These are phyloP conservation scores for Dinochytrium kinnereticum DNA, from an alignment of 371 early-diverging fungal species.

Conservation along the genomic window DNA sequence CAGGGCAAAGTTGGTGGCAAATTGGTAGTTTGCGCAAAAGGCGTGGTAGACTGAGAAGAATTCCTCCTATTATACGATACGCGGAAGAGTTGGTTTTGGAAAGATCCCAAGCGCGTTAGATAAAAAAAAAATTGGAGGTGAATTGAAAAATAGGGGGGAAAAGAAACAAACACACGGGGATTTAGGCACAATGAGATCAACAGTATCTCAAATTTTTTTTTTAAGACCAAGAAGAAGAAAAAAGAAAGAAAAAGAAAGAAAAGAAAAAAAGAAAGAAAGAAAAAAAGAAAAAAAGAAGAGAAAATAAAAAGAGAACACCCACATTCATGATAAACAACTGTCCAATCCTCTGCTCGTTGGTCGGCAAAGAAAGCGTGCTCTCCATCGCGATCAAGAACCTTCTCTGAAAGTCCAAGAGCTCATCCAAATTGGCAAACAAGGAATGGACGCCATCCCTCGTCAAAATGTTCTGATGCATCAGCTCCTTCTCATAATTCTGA, in stretches of 20 bases:
- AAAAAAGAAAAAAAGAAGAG: slow-evolving; percentile 11
- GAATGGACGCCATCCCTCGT: slow-evolving; percentile 40
- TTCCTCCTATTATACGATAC: too few relatives aligned
- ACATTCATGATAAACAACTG: slow-evolving; percentile 71
- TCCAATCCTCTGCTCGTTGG: slow-evolving; percentile 87
- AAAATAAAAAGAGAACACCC: slow-evolving; percentile 15
- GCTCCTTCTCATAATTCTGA: slow-evolving; percentile 46
- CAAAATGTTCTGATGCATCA: slow-evolving; percentile 34
- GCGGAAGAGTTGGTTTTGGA: too few relatives aligned
- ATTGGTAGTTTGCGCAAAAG: slow-evolving; percentile 90
- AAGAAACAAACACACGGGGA: too few relatives aligned
- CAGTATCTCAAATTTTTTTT: too few relatives aligned
- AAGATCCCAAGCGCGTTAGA: too few relatives aligned
- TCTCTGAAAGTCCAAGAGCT: slow-evolving; percentile 94
- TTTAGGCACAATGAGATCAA: too few relatives aligned
- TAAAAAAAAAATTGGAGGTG: too few relatives aligned
- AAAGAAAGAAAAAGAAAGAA: too few relatives aligned
- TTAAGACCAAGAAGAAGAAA: too few relatives aligned
- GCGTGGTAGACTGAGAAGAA: slow-evolving; percentile 93
- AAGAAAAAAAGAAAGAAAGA: background rate
- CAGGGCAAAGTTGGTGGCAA: slow-evolving; percentile 71
- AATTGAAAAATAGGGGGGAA: too few relatives aligned
- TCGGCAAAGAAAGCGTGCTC: slow-evolving; percentile 68
- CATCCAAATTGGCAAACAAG: slow-evolving; percentile 88
- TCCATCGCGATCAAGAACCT: slow-evolving; percentile 92